phyloP scores from a whole-genome alignment of 2,329 filamentous ascomycete genomes.

The Arthrinium puccinioides region DNA sequence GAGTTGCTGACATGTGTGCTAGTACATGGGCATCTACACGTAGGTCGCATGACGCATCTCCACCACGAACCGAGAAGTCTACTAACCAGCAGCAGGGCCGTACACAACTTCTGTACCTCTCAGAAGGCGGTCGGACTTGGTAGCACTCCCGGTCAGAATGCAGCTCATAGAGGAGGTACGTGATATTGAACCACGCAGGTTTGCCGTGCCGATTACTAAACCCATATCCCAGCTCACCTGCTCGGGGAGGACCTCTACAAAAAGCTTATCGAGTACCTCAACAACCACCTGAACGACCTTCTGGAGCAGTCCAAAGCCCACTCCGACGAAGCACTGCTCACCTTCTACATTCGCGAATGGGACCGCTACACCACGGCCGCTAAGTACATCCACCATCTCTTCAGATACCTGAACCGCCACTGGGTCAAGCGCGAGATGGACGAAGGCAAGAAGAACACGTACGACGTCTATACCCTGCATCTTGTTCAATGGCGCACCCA shows the following conservation, averaged over 20 bases:
- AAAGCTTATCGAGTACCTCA: slow-evolving; percentile 80
- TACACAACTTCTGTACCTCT: slow-evolving; percentile 98
- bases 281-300: slow-evolving; percentile 65
- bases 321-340: slow-evolving; percentile 80
- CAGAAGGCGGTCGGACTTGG: slow-evolving; percentile 77
- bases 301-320: slow-evolving; percentile 69
- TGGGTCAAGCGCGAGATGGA: slow-evolving; percentile 99
- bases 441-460: slow-evolving; percentile 96
- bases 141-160: slow-evolving; percentile 27
- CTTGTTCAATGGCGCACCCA: slow-evolving; percentile 92
- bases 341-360: slow-evolving; percentile 97
- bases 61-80: slow-evolving; percentile 1
- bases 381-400: slow-evolving; percentile 96
- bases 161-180: slow-evolving; percentile 66
- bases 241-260: slow-evolving; percentile 95
- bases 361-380: slow-evolving; percentile 89
- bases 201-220: slow-evolving; percentile 8
- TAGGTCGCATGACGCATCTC: slow-evolving; percentile 30
- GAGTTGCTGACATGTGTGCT: slow-evolving; percentile 7
- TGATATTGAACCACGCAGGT: not conserved
- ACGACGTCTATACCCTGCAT: slow-evolving; percentile 95
- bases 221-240: slow-evolving; percentile 62
- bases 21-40: slow-evolving; percentile 98
- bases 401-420: slow-evolving; percentile 92
- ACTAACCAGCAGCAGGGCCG: slow-evolving; percentile 54